Evolutionary conservation across 768 basidiomycete genomes (phyloP), one percentile per base, ranked within the genome.

Genomic region (Lepiota subincarnata): DNA sequence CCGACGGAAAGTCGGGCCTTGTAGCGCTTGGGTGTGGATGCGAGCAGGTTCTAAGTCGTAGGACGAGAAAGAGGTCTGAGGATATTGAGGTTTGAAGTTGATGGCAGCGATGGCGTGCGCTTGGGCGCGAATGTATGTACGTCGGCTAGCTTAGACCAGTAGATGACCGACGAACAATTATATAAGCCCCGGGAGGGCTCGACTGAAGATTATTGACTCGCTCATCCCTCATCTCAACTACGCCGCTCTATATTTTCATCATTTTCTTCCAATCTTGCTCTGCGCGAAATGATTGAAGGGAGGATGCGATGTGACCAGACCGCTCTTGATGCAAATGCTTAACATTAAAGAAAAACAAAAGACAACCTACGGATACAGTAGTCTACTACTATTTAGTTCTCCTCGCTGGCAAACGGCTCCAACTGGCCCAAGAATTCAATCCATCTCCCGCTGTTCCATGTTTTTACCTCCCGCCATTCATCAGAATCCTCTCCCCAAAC

Each of bases 1-100:
- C 75, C 79, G 52, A 61, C 62, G 11, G 84, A 84, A 13, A 88
- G 66, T 0, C 79, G 62, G 0, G 86, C 81, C 62, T 85, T 87
- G 71, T 84, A 87, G 64, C 84, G 85, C 73, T 84, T 87, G 60
- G 77, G 68, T 6, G 82, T 78, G 1, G 72, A 69, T 43, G 72
- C 51, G 53, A 56, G 68, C n/a, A 58, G 65, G 60, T 52, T 65
- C 59, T 50, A 63, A 1, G 69, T 66, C 39, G 71, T 58, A 14
- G 68, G 68, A 16, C 73, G 49, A 0, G 75, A 58, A 36, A 73
- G 47, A 65, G 66, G 34, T 64, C 58, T 16, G 63, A 57, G 26
- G 61, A 58, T 36, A 62, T 61, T 46, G 66, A 65, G 22, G n/a
- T n/a, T n/a, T n/a, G 68, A 66, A 6, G 57, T 55, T 24, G 61